Conservation (phyloP, 2,329 filamentous ascomycete species). For the Fusarium xylarioides region DNA sequence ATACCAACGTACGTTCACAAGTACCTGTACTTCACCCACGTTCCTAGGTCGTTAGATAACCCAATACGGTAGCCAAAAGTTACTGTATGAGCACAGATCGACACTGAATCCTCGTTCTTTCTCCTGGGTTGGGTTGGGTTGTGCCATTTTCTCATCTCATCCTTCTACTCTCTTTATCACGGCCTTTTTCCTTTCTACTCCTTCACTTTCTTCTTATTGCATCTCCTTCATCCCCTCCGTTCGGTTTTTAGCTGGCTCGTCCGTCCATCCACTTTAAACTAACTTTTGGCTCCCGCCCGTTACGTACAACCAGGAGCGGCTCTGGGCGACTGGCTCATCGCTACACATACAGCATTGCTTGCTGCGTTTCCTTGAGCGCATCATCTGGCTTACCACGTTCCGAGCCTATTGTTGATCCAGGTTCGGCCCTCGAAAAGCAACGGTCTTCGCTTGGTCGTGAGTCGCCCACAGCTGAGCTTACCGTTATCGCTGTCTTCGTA, state of each 20-base stretch:
- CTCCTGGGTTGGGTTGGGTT: conserved; percentile 5
- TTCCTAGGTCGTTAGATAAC: conserved; percentile 1
- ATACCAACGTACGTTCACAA: conserved; percentile 9
- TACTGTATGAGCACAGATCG: conserved; percentile 21
- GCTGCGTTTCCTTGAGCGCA: conserved; percentile 26
- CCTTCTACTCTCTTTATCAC: conserved; percentile 11
- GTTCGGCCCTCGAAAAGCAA: conserved; percentile 11
- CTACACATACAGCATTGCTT: conserved; percentile 8
- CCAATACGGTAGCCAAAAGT: conserved; percentile 6
- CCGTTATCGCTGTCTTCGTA: conserved; percentile 20
- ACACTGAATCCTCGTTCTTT: conserved; percentile 31
- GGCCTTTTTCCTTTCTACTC: neutral
- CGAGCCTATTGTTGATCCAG: conserved; percentile 10
- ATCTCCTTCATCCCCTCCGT: neutral
- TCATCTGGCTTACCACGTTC: conserved; percentile 21
- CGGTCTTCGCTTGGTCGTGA: conserved; percentile 27
- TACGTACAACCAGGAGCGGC: conserved; percentile 21
- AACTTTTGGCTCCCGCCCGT: conserved; percentile 37
- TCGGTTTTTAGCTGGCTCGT: conserved; percentile 11
- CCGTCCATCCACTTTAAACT: conserved; percentile 18
- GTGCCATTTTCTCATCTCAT: conserved; percentile 17
- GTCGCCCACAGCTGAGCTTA: conserved; percentile 12
- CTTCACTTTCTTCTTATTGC: conserved; percentile 19
- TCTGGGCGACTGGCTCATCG: conserved; percentile 39
- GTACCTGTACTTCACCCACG: conserved; percentile 20